Base-by-base conservation (phyloP, 805 yeast species). In the Aciculoconidium aculeatum region DNA sequence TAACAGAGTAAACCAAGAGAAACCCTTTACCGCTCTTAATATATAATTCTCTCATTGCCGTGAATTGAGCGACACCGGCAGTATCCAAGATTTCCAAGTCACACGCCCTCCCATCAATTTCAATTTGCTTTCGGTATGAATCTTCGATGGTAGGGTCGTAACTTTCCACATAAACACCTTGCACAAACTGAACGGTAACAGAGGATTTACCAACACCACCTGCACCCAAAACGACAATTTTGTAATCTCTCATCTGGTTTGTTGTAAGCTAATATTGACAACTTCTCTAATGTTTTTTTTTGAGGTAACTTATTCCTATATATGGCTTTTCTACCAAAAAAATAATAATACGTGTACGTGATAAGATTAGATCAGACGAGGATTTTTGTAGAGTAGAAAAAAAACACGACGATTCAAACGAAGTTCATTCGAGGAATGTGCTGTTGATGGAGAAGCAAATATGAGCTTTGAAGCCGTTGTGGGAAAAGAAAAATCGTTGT, bases 121-220 rank as follows among this genome's bases (percentile, higher is more conserved):
- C 87, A 34, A 86, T 76, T 42, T 84, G 88, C 50, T 86, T 88
- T 26, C 94, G 67, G 57, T 90, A 92, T 1, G 96, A 85, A 50
- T 90, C 97, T 53, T 90, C 98, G 41, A 90, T 92, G 6, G 98
- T 92, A 6, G 98, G 97, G 49, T 90, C 97, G 58, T 90, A 90
- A 20, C 86, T 72, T 47, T 90, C 96, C 32, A 85, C 75, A 53
- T 85, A 88, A 2, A 82, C 81, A 7, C 92, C 92, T 52, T 85
- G 94, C 3, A 86, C 94, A 49, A 82, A 88, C 51, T 86, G 95
- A 5, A 86, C 95, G 1, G 96, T 87, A 22, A 90, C 65, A 21
- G 94, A 87, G 14, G 96, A 85, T 49, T 90, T 90, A 45, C 98
- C 98, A 6, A 86, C 96, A 58, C 96, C 96, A 45, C 96, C 96